A percentile compares a stretch with the other conserved stretches of the same genome.
Conservation (phyloP, 805 yeast species). For the Candida piceae region DNA sequence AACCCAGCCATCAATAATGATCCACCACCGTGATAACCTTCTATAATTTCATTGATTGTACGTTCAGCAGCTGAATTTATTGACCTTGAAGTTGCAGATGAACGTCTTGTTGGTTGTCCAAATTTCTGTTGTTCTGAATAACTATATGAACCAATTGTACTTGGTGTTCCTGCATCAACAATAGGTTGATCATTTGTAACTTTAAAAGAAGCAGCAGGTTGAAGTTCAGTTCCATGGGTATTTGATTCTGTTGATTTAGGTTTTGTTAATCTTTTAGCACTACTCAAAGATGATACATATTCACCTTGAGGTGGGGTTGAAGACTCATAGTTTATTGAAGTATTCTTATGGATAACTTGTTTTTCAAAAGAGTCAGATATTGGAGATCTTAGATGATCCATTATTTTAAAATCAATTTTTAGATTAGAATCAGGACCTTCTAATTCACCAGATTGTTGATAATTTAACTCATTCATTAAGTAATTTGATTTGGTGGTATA, state of each 20-base stretch:
- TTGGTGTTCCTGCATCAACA: neutral
- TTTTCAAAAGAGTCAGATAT: too few species aligned
- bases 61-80: conserved; percentile 4
- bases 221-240: too few species aligned
- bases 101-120: neutral
- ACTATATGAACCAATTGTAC: neutral
- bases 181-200: too few species aligned
- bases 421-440: neutral
- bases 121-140: neutral
- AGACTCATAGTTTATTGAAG: neutral
- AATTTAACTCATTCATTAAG: neutral
- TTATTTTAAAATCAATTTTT: neutral
- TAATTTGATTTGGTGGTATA: neutral
- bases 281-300: too few species aligned
- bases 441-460: neutral
- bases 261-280: too few species aligned
- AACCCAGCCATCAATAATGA: too few species aligned
- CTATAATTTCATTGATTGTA: conserved; percentile 14
- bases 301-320: too few species aligned
- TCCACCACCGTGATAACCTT: conserved; percentile 12
- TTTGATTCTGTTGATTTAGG: too few species aligned
- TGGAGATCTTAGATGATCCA: neutral
- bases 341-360: neutral
- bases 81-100: conserved; percentile 1
- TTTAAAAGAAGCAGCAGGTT: too few species aligned